These are phyloP conservation scores for Ulota crispa DNA, from an alignment of 225 moss, liverwort and hornwort species.

Conservation along the genomic window DNA sequence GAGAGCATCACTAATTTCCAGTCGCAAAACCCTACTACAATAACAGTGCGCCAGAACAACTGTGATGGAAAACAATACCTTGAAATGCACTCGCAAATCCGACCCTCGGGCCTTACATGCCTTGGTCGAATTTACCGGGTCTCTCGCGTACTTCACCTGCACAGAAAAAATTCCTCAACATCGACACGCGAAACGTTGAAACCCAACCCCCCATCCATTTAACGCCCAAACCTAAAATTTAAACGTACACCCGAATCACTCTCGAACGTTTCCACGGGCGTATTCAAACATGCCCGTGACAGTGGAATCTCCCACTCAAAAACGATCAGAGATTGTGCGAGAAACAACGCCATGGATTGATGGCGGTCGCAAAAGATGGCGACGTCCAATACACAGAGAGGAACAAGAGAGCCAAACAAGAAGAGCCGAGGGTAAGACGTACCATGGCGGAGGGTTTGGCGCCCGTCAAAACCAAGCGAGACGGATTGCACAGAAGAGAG, in stretches of 20 bases:
- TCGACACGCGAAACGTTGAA: background rate
- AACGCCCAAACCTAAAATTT: background rate
- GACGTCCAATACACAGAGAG: background rate
- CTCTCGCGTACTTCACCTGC: conserved; percentile 40
- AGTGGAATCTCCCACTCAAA: background rate
- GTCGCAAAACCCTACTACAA: background rate
- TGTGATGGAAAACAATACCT: background rate
- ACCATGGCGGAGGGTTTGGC: conserved; percentile 18
- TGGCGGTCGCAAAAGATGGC: background rate
- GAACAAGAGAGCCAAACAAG: background rate
- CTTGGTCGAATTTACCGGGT: conserved; percentile 36
- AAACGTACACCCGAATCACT: background rate
- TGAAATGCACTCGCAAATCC: conserved; percentile 43
- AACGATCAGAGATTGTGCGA: background rate
- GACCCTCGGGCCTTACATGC: conserved; percentile 42
- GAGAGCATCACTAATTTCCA: background rate
- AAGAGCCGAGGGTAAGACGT: background rate
- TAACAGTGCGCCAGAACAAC: background rate
- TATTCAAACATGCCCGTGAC: background rate
- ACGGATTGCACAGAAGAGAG: background rate
- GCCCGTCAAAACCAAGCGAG: background rate
- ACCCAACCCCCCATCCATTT: background rate
- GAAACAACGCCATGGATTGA: background rate
- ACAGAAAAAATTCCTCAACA: background rate
- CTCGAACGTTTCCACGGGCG: background rate